Percentiles rank a stretch among this genome's conserved stretches.
These are phyloP conservation scores for Lachnum nothofagi DNA, from an alignment of 2,329 filamentous ascomycete species.

Conservation along the genomic window DNA sequence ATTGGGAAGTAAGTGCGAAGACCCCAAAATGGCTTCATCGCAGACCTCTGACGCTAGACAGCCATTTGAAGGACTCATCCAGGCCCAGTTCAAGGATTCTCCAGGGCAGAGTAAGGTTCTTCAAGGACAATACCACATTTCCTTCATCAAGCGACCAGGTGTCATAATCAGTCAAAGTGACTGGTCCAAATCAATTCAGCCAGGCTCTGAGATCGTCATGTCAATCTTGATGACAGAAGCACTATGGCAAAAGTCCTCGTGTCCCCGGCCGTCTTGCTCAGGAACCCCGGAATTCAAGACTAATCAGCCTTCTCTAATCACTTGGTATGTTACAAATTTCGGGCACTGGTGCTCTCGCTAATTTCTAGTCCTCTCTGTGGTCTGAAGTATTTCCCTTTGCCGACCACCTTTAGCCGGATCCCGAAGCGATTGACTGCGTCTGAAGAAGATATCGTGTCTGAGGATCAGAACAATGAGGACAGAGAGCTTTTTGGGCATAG, in stretches of 20 bases:
- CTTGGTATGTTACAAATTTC: not conserved
- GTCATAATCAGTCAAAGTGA: not conserved
- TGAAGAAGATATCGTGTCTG: not conserved
- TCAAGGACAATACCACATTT: not conserved
- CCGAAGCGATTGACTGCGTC: not conserved
- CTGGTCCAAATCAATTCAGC: not conserved
- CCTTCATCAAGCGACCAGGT: not conserved
- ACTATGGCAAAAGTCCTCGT: not conserved
- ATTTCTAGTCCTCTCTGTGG: not conserved
- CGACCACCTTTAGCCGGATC: not conserved
- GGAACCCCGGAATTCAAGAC: not conserved
- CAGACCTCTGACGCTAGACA: not conserved
- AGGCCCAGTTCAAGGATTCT: not conserved
- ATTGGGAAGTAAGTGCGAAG: not conserved
- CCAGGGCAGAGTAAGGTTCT: not conserved
- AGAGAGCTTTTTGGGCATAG: not conserved
- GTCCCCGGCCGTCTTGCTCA: not conserved
- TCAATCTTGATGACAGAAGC: not conserved
- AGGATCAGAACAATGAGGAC: not conserved
- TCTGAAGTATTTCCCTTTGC: not conserved
- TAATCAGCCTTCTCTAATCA: not conserved
- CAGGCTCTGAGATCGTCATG: conserved; percentile 2
- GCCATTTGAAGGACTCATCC: not conserved
- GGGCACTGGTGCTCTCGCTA: not conserved
- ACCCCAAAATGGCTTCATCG: not conserved